Evolutionary conservation across 176 grass and related monocot species (phyloP), one percentile per base, ranked within the genome.

Genomic region (Musa itinerans): DNA sequence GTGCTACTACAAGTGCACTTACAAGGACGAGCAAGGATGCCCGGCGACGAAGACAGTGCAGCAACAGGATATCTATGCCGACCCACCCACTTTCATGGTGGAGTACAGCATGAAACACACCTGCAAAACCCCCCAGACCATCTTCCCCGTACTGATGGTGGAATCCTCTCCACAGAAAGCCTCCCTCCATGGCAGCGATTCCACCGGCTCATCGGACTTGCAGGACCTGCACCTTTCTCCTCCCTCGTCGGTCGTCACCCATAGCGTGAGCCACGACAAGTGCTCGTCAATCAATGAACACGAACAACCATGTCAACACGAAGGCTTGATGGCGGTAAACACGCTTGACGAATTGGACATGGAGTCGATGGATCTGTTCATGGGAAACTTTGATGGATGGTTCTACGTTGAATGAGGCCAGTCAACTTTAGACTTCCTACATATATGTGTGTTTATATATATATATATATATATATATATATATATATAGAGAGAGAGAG

Each of bases 1-100:
- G 65, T 26, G 65, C 65, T 68, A 68, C 27, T 68, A 29, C 65
- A 68, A 23, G 27, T 68, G 65, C 65, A 68, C 12, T 34, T 34
- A 29, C 27, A 68, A 14, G 4, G 27, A 34, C 2, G 65, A 14
- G 11, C 23, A 68, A 68, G 65, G 23, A 15, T 68, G 65, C 26
- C 14, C 7, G 27, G 65, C 65, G 4, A 68, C 7, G 27, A 68
- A 68, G 65, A 68, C 65, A 16, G 26, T 68, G 22, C 65, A 68
- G 65, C 26, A 68, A 34, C 9, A 34, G n/a, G 65, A 48, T 15
- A 34, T 11, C 21, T 6, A 16, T 16, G 23, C 7, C 27, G 23
- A 68, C 15, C 65, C 65, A 16, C 24, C 65, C 14, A 68, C 4
- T 9, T 68, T 68, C 65, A 68, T 10, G 12, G 26, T 68, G 11